A percentile compares a stretch with the other conserved stretches of the same genome.
phyloP scores from a whole-genome alignment of 2,329 filamentous ascomycete species.

The Aspergillus fructus region DNA sequence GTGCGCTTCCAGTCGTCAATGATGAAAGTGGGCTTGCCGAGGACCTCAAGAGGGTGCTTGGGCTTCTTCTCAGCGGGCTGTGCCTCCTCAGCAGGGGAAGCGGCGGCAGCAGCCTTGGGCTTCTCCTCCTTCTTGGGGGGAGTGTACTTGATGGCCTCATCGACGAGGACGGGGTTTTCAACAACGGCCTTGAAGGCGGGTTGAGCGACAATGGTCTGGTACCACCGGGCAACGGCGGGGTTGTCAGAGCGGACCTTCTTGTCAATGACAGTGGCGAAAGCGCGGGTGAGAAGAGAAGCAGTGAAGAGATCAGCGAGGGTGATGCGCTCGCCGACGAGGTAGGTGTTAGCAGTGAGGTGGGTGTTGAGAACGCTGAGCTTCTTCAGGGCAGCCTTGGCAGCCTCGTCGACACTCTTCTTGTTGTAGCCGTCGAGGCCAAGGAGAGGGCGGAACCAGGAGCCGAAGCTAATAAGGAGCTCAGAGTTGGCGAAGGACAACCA shows the following conservation, averaged over 20 bases:
- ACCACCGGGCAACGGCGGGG: slow-evolving; percentile 92
- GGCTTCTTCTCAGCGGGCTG: slow-evolving; percentile 72
- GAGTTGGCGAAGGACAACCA: slow-evolving; percentile 98
- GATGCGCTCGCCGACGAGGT: slow-evolving; percentile 95
- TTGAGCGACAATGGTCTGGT: slow-evolving; percentile 89
- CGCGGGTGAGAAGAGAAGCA: slow-evolving; percentile 74
- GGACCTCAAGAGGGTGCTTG: slow-evolving; percentile 91
- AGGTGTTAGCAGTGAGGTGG: slow-evolving; percentile 90
- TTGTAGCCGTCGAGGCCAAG: slow-evolving; percentile 83
- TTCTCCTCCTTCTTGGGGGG: slow-evolving; percentile 70
- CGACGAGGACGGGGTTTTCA: slow-evolving; percentile 73
- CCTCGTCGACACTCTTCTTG: slow-evolving; percentile 93
- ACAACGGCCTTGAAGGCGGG: slow-evolving; percentile 81
- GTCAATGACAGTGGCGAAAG: slow-evolving; percentile 93
- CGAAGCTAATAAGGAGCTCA: slow-evolving; percentile 74
- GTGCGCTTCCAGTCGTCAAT: slow-evolving; percentile 98
- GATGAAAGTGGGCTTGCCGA: slow-evolving; percentile 75
- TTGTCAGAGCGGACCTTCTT: slow-evolving; percentile 79
- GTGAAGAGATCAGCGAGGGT: slow-evolving; percentile 93
- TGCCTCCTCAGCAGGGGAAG: slow-evolving; percentile 50
- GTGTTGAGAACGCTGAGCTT: slow-evolving; percentile 73
- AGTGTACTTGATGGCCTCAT: slow-evolving; percentile 72
- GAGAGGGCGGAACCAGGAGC: slow-evolving; percentile 82
- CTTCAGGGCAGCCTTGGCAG: slow-evolving; percentile 67
- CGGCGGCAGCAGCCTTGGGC: slow-evolving; percentile 65